A percentile compares a stretch with the other conserved stretches of the same genome.
phyloP scores from a whole-genome alignment of 2,329 filamentous ascomycete genomes.

The Colletotrichum musicola region DNA sequence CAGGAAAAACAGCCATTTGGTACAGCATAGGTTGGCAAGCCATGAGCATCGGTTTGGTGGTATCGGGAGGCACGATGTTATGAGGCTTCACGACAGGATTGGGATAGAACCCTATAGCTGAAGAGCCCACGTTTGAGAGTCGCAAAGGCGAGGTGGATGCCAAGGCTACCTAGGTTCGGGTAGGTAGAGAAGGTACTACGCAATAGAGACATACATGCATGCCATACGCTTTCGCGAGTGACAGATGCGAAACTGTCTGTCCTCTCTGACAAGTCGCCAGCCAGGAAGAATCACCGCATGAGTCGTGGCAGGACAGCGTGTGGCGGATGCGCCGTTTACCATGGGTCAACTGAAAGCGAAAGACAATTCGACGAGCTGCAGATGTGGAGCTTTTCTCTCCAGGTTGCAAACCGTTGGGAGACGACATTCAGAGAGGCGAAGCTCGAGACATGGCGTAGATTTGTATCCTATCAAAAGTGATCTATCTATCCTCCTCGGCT shows the following conservation, averaged over 20 bases:
- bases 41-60: conserved; percentile 9
- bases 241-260: conserved; percentile 9
- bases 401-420: too few species aligned
- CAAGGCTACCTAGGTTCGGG: neutral
- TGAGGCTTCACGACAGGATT: conserved; percentile 29
- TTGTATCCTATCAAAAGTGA: conserved; percentile 2
- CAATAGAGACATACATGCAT: conserved; percentile 4
- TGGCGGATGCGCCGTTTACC: neutral
- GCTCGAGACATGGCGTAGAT: neutral
- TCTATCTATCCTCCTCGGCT: neutral
- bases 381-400: neutral
- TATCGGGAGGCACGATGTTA: conserved; percentile 23
- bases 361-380: neutral
- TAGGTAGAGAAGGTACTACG: neutral
- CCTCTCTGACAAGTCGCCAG: neutral
- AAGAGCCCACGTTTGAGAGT: neutral
- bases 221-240: conserved; percentile 13
- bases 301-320: conserved; percentile 9
- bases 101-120: conserved; percentile 17
- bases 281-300: neutral
- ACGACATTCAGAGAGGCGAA: neutral
- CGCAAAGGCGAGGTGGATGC: neutral
- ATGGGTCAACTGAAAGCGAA: neutral
- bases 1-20: conserved; percentile 6
- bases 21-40: conserved; percentile 3